These are phyloP conservation scores for Prosopis cineraria DNA, from an alignment of 306 rosid genomes.

Conservation along the genomic window DNA sequence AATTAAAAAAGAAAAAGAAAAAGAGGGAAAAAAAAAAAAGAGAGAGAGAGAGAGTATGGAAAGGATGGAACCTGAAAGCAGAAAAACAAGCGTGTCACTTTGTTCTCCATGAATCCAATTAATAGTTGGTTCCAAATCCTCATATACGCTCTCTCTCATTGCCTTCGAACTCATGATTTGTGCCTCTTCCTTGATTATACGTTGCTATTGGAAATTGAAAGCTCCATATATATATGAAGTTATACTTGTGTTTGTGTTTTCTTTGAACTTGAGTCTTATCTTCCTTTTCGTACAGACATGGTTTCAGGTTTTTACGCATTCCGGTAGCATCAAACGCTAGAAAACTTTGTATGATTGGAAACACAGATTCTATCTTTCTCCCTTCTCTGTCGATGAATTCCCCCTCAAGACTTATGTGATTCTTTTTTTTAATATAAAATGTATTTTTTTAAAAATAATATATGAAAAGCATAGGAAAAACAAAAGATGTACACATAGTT, in stretches of 20 bases:
- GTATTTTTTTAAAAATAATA: no score
- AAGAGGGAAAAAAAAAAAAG: no score
- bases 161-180: background rate
- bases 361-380: slow-evolving; percentile 5
- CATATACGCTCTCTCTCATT: background rate
- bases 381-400: background rate
- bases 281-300: background rate
- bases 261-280: slow-evolving; percentile 29
- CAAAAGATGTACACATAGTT: no score
- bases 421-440: background rate
- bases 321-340: no score
- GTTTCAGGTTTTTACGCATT: no score
- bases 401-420: background rate
- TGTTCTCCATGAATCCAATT: slow-evolving; percentile 34
- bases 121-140: slow-evolving; percentile 33
- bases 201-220: background rate
- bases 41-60: no score
- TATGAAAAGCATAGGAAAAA: no score
- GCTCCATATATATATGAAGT: background rate
- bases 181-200: background rate
- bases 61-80: slow-evolving; percentile 57
- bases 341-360: slow-evolving; percentile 33
- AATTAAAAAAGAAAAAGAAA: no score
- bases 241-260: slow-evolving; percentile 3
- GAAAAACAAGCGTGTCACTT: slow-evolving; percentile 35